A percentile compares a stretch with the other conserved stretches of the same genome.
phyloP scores from a whole-genome alignment of 1,139 yeast species.

The Candida dubliniensis region DNA sequence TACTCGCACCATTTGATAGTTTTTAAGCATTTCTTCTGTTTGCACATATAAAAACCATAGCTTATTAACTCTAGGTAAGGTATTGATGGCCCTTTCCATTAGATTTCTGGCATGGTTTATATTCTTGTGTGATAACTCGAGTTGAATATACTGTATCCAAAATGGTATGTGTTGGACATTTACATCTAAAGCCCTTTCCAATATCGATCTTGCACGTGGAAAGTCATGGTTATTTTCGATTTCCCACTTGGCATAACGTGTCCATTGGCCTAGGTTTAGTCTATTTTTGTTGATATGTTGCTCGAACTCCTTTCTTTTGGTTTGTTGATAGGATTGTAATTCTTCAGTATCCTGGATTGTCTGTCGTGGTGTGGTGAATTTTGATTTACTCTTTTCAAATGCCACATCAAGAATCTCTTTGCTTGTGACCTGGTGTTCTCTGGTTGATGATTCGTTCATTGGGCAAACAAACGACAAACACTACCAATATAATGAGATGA shows the following conservation, averaged over 20 bases:
- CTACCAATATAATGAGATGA: background rate
- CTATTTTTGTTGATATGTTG: constrained; percentile 81
- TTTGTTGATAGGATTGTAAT: constrained; percentile 67
- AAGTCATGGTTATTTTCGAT: constrained; percentile 71
- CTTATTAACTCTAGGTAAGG: constrained; percentile 78
- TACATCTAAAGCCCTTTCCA: constrained; percentile 84
- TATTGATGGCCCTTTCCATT: constrained; percentile 72
- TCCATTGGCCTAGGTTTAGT: constrained; percentile 84
- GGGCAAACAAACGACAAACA: background rate
- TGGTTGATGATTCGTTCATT: background rate
- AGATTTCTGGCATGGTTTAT: constrained; percentile 88
- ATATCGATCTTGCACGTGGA: constrained; percentile 74
- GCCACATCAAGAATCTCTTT: constrained; percentile 42
- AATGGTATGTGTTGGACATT: constrained; percentile 73
- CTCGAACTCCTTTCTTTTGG: constrained; percentile 81
- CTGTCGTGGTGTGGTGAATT: constrained; percentile 36
- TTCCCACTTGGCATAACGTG: constrained; percentile 90
- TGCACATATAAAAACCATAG: constrained; percentile 83
- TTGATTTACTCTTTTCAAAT: constrained; percentile 27
- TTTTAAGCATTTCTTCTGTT: constrained; percentile 77
- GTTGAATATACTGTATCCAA: constrained; percentile 82
- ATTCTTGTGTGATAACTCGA: constrained; percentile 70
- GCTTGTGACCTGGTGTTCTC: constrained; percentile 30
- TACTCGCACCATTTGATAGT: constrained; percentile 59
- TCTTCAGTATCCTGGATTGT: constrained; percentile 80